These are phyloP conservation scores for Fusarium neocosmosporiellum DNA, from an alignment of 2,329 filamentous ascomycete species.

Conservation along the genomic window DNA sequence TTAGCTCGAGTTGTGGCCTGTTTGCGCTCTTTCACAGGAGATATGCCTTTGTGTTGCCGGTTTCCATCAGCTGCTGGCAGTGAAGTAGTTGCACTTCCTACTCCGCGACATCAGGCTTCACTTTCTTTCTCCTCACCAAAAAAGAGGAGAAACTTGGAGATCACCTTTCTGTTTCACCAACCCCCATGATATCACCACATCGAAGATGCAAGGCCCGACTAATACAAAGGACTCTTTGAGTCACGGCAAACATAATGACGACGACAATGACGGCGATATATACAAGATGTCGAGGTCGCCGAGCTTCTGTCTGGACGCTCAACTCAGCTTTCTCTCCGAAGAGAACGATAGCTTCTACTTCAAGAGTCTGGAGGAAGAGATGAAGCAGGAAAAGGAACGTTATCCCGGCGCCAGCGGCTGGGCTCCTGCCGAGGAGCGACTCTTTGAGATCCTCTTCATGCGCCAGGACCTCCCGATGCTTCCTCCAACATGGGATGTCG, in stretches of 20 bases:
- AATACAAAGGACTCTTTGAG: constrained; percentile 20
- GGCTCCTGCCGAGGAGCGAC: constrained; percentile 60
- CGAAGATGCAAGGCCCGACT: constrained; percentile 13
- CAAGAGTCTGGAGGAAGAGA: constrained; percentile 45
- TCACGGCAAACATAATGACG: constrained; percentile 4
- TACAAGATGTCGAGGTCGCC: constrained; percentile 19
- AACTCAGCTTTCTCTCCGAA: constrained; percentile 7
- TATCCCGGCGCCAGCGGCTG: constrained; percentile 60
- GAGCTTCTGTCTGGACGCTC: constrained; percentile 4
- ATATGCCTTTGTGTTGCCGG: background rate
- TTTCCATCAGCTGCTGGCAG: constrained; percentile 11
- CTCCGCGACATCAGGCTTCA: constrained; percentile 13
- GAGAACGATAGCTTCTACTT: constrained; percentile 18
- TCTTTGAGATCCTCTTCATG: constrained; percentile 56
- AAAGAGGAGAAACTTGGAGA: background rate
- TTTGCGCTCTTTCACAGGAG: constrained; percentile 1
- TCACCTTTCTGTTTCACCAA: background rate
- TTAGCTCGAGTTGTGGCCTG: background rate
- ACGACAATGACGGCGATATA: constrained; percentile 6
- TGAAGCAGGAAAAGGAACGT: constrained; percentile 56
- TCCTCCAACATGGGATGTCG: constrained; percentile 54
- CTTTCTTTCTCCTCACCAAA: constrained; percentile 1
- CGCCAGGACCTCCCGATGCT: constrained; percentile 55
- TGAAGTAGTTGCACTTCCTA: constrained; percentile 15
- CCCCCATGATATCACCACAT: background rate